Percentiles rank a stretch among this genome's conserved stretches.
Evolutionary conservation across 106 monocot genomes (phyloP).

Genomic region (Allium cepa): DNA sequence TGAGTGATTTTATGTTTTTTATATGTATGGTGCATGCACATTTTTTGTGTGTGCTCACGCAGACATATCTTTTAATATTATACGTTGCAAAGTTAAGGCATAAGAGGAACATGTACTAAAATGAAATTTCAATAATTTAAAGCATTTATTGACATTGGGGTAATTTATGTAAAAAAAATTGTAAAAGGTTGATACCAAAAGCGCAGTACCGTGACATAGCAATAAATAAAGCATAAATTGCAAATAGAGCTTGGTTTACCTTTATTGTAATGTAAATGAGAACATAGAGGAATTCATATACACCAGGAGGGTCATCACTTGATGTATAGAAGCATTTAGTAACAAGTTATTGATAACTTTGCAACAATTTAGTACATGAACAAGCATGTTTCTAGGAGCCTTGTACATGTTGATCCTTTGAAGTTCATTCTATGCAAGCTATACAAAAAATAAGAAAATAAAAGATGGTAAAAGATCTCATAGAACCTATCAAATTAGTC

Average conservation of each 20-base stretch:
- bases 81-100: too few relatives aligned
- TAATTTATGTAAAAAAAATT: too few relatives aligned
- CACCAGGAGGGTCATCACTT: conserved; percentile 70
- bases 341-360: conserved; percentile 86
- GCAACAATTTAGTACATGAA: conserved; percentile 86
- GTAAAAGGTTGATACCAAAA: too few relatives aligned
- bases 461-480: background rate
- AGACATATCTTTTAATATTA: too few relatives aligned
- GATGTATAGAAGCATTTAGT: conserved; percentile 72
- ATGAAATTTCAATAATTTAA: too few relatives aligned
- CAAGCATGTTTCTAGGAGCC: conserved; percentile 88
- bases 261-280: conserved; percentile 89
- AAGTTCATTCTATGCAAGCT: conserved; percentile 92
- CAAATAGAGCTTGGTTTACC: conserved; percentile 19
- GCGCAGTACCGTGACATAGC: too few relatives aligned
- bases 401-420: conserved; percentile 94
- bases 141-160: too few relatives aligned
- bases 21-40: too few relatives aligned
- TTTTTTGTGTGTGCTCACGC: too few relatives aligned
- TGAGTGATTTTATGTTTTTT: too few relatives aligned
- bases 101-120: too few relatives aligned
- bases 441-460: background rate
- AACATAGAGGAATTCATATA: conserved; percentile 90
- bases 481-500: background rate
- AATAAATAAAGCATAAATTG: too few relatives aligned